Evolutionary conservation across 2,329 filamentous ascomycete species (phyloP), one percentile per base, ranked within the genome.

Genomic region (Geosmithia flava): DNA sequence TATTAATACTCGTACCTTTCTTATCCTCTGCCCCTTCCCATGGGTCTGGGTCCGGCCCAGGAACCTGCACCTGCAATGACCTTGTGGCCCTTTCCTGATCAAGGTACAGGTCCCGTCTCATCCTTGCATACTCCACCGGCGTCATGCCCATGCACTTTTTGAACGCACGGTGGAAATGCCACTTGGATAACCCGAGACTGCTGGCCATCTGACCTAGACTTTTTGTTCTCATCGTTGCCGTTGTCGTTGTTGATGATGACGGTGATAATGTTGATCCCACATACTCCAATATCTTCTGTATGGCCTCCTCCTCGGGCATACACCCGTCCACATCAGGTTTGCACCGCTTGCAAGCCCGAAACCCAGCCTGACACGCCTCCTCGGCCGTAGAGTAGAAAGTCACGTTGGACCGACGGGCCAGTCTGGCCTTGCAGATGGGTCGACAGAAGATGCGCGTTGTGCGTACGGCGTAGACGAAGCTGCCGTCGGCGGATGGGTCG

Each of bases 321-420:
- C 50, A 62, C 49, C 55, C 66, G 47, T 56, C 56, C 7, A 47
- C 69, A 19, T 64, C 61, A 17, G 64, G 77, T 50, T 68, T 68
- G 59, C 78, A 81, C 16, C 76, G 66, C 60, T 78, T 80, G 61
- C 78, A 82, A 0, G 78, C 63, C 20, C 77, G 66, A 55, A 70
- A 81, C 1, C 77, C 71, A 6, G 62, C 69, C 1, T 54, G 52
- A 42, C 62, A 61, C 1, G 80, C 80, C 29, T 71, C 65, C 1
- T 57, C 51, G 0, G 66, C 56, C 0, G 62, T 68, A 16, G 68
- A 58, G 59, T 70, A 79, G 60, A 81, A 83, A 1, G 62, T 59
- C 3, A 82, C 70, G 46, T 83, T 83, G 46, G 76, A 72, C 44
- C 78, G 71, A 2, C 78, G 71, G 1, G 80, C 77, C 13, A 82